Base-by-base conservation (phyloP, 2,329 filamentous ascomycete genomes). In the Diaporthe caulivora region DNA sequence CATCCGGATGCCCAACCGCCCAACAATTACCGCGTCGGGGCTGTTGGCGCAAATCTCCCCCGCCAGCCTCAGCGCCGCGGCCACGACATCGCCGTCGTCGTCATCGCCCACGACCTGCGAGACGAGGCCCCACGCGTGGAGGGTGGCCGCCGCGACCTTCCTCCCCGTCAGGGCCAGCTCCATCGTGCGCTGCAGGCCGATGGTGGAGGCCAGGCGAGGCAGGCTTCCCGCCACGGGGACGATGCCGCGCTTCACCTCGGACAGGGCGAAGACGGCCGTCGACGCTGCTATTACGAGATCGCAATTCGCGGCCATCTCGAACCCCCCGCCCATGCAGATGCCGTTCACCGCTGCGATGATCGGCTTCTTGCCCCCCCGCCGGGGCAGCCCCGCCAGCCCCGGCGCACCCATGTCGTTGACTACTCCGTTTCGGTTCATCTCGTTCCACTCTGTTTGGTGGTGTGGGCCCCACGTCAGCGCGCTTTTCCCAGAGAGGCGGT, bases 281-380 rank as follows among this genome's bases (percentile, higher is more conserved):
- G 83, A 78, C 1, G 87, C 83, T 7, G 92, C 92, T 51, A 95
- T 80, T 11, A 94, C 87, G 71, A 95, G 84, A 83, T 95, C 93
- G 76, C 87, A 88, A 81, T 94, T 94, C 64, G 92, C 85, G 18
- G 90, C 87, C 85, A 94, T 94, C 84, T 95, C 93, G 80, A 92
- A 91, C 1, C 92, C 93, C 69, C 93, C 93, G 24, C 93, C 93
- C 75, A 93, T 87, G 75, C 91, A 93, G 47, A 92, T 84, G 21
- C 93, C 93, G 78, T 94, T 93, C n/a, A 95, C 91, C 1, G 93
- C 93, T 2, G 90, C 92, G 64, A 95, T 89, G 74, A 95, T 86
- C n/a, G 93, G 93, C 78, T 95, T 95, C 81, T 89, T 90, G 55
- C 92, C 92, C 21, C 81, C 81, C n/a, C 92, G 86, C 57, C 92